phyloP scores from a whole-genome alignment of 306 rosid genomes.

The Vigna trinervia region DNA sequence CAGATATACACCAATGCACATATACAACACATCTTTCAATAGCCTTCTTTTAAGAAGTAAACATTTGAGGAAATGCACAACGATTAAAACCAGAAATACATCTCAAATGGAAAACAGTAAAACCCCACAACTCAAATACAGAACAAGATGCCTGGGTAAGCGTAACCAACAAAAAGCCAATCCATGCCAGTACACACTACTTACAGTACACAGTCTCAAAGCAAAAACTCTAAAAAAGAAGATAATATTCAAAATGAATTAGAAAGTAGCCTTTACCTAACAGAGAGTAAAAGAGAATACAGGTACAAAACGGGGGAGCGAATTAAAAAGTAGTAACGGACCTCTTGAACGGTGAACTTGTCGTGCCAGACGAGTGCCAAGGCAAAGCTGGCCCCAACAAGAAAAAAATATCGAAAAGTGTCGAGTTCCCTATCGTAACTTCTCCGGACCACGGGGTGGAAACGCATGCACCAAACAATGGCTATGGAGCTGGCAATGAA shows the following conservation, averaged over 20 bases:
- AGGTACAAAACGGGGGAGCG: background rate
- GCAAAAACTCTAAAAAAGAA: background rate
- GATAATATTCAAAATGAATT: background rate
- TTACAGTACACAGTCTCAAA: background rate
- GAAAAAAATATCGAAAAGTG: constrained; percentile 80
- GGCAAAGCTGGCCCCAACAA: constrained; percentile 59
- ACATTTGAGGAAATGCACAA: background rate
- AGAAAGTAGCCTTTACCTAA: background rate
- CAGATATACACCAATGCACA: constrained; percentile 1
- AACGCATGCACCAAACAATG: constrained; percentile 83
- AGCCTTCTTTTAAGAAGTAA: background rate
- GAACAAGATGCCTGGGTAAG: background rate
- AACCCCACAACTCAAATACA: background rate
- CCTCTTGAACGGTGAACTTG: constrained; percentile 82
- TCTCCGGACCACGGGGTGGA: constrained; percentile 69
- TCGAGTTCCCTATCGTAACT: constrained; percentile 79
- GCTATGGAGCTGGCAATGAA: constrained; percentile 79
- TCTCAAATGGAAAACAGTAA: background rate
- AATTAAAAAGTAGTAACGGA: constrained; percentile 30
- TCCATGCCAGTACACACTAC: background rate
- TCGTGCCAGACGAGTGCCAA: constrained; percentile 77
- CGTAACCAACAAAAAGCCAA: constrained; percentile 1
- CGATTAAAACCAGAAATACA: background rate
- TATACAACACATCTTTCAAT: background rate
- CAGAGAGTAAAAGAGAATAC: background rate